Evolutionary conservation across 1,284 basidiomycete genomes (phyloP), one percentile per base, ranked within the genome.

Genomic region (Cryptococcus neoformans): DNA sequence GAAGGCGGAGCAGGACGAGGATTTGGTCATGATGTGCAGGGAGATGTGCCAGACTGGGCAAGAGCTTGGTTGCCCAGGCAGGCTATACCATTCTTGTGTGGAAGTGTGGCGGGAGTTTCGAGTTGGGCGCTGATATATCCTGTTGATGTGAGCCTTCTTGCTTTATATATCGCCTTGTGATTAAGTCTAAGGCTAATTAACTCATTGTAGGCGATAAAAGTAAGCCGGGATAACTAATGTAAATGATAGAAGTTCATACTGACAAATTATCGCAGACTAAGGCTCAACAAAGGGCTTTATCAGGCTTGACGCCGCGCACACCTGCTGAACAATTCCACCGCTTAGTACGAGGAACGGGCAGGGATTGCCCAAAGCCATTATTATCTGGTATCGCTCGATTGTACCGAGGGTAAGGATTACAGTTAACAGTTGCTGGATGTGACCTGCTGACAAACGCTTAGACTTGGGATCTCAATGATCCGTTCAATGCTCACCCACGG

Each of bases 101-200:
- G 76, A 8, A 70, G 68, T 57, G 17, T 77, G 14, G 76, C 76
- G 3, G 76, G 76, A n/a, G 75, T 78, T 8, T 74, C 70, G 0
- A 71, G 68, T 56, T 78, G 76, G 76, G 76, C 75, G 0, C 54
- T 77, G 56, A 77, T 78, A 6, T 78, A 78, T 55, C 76, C 76
- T 39, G 70, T 78, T 3, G 76, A 78, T 59, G 76, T 74, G 64
- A 74, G 73, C 71, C n/a, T 34, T 41, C 21, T 34, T 36, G 28
- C 8, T 28, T 14, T 4, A 9, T 16, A 28, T 28, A 28, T 28
- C 28, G 28, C 28, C 28, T 28, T 28, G 28, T 28, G 28, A n/a
- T 50, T 14, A 10, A 40, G 38, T 41, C 37, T 16, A 10, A 12
- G 28, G 47, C 40, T 44, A 9, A 55, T n/a, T 48, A 4, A 38